Evolutionary conservation across 148 eudicot species (phyloP).

Genomic region (Limonium bicolor): DNA sequence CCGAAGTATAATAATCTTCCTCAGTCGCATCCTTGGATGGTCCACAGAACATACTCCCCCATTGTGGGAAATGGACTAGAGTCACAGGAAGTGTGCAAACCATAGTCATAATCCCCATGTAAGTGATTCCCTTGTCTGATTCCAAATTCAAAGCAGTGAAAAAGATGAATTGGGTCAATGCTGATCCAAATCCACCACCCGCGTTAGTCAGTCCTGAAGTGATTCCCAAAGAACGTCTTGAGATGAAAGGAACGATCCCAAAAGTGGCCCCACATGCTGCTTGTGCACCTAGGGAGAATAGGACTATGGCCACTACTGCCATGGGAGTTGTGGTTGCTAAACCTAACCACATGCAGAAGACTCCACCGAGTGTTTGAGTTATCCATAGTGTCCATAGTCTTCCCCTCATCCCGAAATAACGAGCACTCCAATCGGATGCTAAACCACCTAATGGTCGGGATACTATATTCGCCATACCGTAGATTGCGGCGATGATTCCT

Average conservation of each 20-base stretch:
- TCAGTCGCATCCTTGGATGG: not conserved
- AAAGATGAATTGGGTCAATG: not conserved
- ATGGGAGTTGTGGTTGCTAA: not conserved
- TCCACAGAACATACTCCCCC: not conserved
- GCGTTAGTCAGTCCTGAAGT: not conserved
- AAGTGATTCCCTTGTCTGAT: not conserved
- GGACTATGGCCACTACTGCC: not conserved
- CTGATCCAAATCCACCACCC: not conserved
- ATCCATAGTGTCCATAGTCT: not conserved
- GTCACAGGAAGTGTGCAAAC: not conserved
- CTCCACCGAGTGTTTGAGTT: not conserved
- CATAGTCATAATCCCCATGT: not conserved
- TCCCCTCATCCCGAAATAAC: not conserved
- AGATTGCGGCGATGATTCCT: not conserved
- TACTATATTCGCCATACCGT: not conserved
- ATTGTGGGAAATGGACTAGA: not conserved
- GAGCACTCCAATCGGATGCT: not conserved
- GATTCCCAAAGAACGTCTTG: not conserved
- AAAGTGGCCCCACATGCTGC: not conserved
- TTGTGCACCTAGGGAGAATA: not conserved
- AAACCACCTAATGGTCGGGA: not conserved
- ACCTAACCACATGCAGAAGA: not conserved
- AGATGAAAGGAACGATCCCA: not conserved
- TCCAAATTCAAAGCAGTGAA: not conserved
- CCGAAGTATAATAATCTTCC: conserved; percentile 13